Conservation (phyloP, 805 yeast species). For the Sugiyamaella marilandica region DNA sequence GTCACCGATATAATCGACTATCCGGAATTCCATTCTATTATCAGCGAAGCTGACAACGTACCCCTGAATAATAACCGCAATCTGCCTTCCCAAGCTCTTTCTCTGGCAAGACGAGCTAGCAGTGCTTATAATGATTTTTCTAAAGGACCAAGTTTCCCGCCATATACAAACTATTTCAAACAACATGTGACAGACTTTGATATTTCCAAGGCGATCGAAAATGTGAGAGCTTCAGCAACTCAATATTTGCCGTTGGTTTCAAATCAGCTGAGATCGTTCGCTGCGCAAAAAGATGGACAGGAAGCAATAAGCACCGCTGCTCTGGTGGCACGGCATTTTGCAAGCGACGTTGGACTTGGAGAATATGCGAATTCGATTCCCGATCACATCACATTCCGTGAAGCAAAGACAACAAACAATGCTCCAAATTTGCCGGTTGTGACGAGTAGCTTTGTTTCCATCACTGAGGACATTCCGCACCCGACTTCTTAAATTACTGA, state of each 20-base stretch:
- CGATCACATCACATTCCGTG: neutral
- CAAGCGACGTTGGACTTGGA: slow-evolving; percentile 19
- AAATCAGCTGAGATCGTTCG: slow-evolving; percentile 11
- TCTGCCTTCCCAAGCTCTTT: slow-evolving; percentile 3
- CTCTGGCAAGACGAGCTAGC: slow-evolving; percentile 15
- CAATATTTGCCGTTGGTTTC: slow-evolving; percentile 10
- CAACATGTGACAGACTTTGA: slow-evolving; percentile 22
- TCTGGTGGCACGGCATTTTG: slow-evolving; percentile 16
- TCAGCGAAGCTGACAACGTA: slow-evolving; percentile 10
- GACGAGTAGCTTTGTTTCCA: too few species aligned
- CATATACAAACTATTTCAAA: slow-evolving; percentile 20
- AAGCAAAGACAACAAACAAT: too few species aligned
- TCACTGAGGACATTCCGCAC: too few species aligned
- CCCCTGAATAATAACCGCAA: slow-evolving; percentile 5
- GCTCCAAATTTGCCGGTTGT: too few species aligned
- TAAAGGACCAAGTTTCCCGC: slow-evolving; percentile 20
- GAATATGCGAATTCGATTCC: neutral
- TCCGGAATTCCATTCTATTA: slow-evolving; percentile 17
- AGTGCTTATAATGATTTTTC: slow-evolving; percentile 17
- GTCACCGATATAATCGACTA: slow-evolving; percentile 16
- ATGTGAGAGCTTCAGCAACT: slow-evolving; percentile 13
- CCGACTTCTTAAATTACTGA: too few species aligned
- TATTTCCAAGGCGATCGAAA: slow-evolving; percentile 23
- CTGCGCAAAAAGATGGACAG: slow-evolving; percentile 15
- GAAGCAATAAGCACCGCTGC: slow-evolving; percentile 13